Conservation (phyloP, 192 early-diverging fungal genomes). For the Dispira simplex region DNA sequence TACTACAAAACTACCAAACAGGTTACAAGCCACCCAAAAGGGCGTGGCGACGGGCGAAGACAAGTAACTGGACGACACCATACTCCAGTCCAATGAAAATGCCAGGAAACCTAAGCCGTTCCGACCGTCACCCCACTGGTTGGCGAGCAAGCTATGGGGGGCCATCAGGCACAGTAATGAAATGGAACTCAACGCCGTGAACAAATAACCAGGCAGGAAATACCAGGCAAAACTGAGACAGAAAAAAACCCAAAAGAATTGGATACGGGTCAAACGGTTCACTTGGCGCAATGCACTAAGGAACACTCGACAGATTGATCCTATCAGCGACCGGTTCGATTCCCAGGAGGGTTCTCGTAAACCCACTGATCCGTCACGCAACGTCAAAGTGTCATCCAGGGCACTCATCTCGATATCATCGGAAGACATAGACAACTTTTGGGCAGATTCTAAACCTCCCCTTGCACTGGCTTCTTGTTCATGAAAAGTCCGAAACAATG, state of each 20-base stretch:
- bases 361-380: no score
- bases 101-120: constrained; percentile 54
- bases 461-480: constrained; percentile 21
- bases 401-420: constrained; percentile 8
- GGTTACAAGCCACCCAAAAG: constrained; percentile 50
- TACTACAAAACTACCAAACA: constrained; percentile 49
- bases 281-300: not conserved
- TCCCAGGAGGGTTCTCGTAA: not conserved
- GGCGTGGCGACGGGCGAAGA: constrained; percentile 61
- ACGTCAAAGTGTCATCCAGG: no score
- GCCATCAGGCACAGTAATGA: constrained; percentile 41
- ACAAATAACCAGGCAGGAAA: constrained; percentile 47
- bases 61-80: constrained; percentile 34
- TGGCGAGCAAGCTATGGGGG: constrained; percentile 24
- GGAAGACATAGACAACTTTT: not conserved
- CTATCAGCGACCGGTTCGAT: not conserved
- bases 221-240: constrained; percentile 30
- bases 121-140: constrained; percentile 30
- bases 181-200: constrained; percentile 46
- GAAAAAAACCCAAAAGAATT: constrained; percentile 32
- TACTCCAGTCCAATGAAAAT: constrained; percentile 62
- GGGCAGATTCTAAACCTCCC: not conserved
- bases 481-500: constrained; percentile 66
- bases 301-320: constrained; percentile 10
- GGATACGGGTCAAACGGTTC: constrained; percentile 28